These are phyloP conservation scores for Alternaria sp. DNA, from an alignment of 2,329 filamentous ascomycete genomes.

Conservation along the genomic window DNA sequence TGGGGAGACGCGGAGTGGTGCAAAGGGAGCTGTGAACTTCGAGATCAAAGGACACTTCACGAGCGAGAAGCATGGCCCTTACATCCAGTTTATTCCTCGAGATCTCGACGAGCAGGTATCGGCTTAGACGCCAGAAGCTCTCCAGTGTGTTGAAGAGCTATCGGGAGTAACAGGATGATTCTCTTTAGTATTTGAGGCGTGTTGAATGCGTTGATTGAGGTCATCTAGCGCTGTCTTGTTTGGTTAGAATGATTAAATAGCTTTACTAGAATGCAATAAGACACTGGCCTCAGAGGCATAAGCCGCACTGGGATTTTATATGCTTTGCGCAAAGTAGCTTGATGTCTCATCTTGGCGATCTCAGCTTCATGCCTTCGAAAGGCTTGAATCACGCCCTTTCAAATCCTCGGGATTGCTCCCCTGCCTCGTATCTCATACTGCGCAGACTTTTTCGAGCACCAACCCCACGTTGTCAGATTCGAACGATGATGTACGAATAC, in stretches of 20 bases:
- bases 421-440: background rate
- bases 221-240: background rate
- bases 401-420: background rate
- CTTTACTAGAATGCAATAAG: background rate
- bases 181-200: background rate
- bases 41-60: constrained; percentile 8
- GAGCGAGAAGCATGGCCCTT: constrained; percentile 4
- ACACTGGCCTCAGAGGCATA: background rate
- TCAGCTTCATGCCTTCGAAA: background rate
- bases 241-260: background rate
- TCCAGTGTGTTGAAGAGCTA: background rate
- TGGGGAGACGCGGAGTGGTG: background rate
- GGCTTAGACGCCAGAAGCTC: background rate
- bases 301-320: background rate
- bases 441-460: background rate
- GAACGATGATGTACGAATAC: background rate
- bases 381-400: background rate
- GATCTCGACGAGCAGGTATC: background rate
- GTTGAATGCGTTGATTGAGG: background rate
- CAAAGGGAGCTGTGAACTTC: background rate
- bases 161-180: background rate
- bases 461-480: background rate
- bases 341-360: background rate
- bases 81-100: background rate
- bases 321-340: background rate